phyloP scores from a whole-genome alignment of 2,329 filamentous ascomycete species.

The Fusarium duplospermum region DNA sequence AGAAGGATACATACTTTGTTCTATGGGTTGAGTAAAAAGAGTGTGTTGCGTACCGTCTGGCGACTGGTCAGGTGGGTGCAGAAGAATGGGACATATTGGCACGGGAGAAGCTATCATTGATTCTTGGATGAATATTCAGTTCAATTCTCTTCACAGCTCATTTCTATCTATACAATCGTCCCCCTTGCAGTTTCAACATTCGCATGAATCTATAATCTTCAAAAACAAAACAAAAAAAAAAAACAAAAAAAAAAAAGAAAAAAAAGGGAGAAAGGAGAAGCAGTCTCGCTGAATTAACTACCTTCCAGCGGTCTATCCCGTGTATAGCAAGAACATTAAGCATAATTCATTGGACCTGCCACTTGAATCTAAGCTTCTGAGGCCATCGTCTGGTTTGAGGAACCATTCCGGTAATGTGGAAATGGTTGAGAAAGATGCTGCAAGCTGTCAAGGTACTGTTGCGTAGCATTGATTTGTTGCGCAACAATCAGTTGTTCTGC shows the following conservation, averaged over 20 bases:
- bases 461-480: not conserved
- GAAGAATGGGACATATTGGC: not conserved
- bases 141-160: not conserved
- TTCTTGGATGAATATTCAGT: not conserved
- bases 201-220: not conserved
- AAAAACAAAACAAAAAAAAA: not conserved
- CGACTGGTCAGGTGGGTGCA: not conserved
- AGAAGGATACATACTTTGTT: slow-evolving; percentile 1
- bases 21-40: slow-evolving; percentile 21
- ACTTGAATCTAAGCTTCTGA: not conserved
- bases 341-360: not conserved
- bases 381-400: not conserved
- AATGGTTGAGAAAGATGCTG: not conserved
- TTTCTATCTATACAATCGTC: not conserved
- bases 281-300: not conserved
- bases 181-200: not conserved
- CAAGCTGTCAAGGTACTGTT: not conserved
- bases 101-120: not conserved
- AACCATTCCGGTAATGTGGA: not conserved
- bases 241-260: not conserved
- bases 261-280: not conserved
- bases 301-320: not conserved
- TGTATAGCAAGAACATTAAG: not conserved
- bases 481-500: not conserved
- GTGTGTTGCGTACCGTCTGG: slow-evolving; percentile 4